Evolutionary conservation across 2,329 filamentous ascomycete species (phyloP), one percentile per base, ranked within the genome.

Genomic region (Cercospora brassicicola): DNA sequence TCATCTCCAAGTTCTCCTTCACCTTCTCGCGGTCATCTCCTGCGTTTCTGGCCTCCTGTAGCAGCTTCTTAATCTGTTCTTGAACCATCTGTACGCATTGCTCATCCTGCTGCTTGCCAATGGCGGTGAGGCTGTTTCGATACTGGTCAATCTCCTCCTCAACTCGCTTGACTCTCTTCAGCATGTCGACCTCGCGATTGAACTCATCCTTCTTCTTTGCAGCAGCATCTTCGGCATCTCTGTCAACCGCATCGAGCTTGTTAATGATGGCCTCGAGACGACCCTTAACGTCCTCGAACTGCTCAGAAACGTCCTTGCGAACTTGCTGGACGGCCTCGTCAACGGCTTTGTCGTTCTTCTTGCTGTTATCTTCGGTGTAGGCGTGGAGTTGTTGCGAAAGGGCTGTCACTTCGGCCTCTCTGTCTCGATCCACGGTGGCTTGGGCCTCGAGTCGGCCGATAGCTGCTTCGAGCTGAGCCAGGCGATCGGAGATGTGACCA

Each of bases 401-500:
- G 7, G 62, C 64, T 8, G 67, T 55, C 11, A 72, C 59, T 23
- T 72, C 68, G 7, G 67, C 48, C 18, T 61, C 59, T 5, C 60
- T 55, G 23, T 65, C 59, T 45, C 62, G 66, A 8, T 67, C 65
- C 7, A 56, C 39, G 42, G 39, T 63, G 5, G 63, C 42, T 39
- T 20, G 42, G 8, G 31, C 20, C 20, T 71, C 69, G 60, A 72
- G 60, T 13, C 55, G 56, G 56, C 31, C 68, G 63, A 68, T 69
- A 39, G 55, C 59, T 13, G 63, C 28, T 72, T 81, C 79, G n/a
- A 82, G 74, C 9, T 72, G 66, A 57, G 77, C 74, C 73, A 82
- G 75, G 20, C 79, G 78, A 0, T 71, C 65, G 6, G 79, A 75
- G 2, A 82, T 73, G 56, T 75, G 71, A 3, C 68, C 71, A 66